Conservation (phyloP, 305 asterid genomes). For the Striga hermonthica region DNA sequence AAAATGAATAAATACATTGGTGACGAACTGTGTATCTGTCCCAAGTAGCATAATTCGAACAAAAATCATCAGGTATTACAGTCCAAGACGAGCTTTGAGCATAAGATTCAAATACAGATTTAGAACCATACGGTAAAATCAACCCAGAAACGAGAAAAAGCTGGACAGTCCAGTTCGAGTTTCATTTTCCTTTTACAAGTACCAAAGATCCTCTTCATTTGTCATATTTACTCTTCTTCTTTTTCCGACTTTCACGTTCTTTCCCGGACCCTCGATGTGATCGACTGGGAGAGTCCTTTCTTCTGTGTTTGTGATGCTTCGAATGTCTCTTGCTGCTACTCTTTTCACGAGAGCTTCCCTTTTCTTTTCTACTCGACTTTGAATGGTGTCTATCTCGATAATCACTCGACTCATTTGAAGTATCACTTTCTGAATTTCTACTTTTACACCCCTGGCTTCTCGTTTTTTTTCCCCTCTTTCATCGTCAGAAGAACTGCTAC, state of each 20-base stretch:
- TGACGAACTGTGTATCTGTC: too few relatives aligned
- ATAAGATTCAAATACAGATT: too few relatives aligned
- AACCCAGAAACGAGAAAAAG: background rate
- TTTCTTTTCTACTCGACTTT: conserved; percentile 52
- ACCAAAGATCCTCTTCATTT: conserved; percentile 44
- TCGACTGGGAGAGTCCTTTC: conserved; percentile 55
- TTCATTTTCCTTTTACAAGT: background rate
- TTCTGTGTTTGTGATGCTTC: conserved; percentile 67
- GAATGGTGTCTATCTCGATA: conserved; percentile 43
- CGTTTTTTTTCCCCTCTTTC: conserved; percentile 53
- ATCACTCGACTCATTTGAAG: conserved; percentile 42
- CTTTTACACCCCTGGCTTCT: conserved; percentile 45
- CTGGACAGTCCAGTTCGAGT: background rate
- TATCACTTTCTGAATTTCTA: conserved; percentile 40
- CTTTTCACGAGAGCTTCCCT: conserved; percentile 44
- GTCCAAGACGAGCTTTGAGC: too few relatives aligned
- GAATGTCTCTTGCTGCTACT: conserved; percentile 66
- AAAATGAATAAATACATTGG: too few relatives aligned
- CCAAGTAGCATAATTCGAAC: too few relatives aligned
- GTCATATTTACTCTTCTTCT: conserved; percentile 44
- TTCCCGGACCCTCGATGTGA: conserved; percentile 53
- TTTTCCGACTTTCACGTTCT: conserved; percentile 43
- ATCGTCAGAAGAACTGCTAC: conserved; percentile 57
- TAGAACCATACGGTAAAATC: too few relatives aligned
- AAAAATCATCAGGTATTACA: too few relatives aligned